A percentile compares a stretch with the other conserved stretches of the same genome.
Evolutionary conservation across 768 basidiomycete species (phyloP).

Genomic region (Tremella mesenterica): DNA sequence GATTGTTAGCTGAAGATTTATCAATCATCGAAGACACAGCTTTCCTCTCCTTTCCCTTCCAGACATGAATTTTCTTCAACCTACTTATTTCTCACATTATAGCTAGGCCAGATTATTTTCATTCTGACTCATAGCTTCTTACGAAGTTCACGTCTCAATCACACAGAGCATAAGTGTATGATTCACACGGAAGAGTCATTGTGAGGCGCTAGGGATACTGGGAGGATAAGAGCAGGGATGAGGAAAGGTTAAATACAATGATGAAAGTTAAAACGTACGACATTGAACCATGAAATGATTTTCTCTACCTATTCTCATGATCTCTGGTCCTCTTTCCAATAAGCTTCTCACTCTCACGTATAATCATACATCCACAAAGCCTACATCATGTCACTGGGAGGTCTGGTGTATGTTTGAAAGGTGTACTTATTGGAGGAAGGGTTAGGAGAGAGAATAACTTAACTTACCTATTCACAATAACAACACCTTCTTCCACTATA

Average conservation of each 20-base stretch:
- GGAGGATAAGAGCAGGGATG: not conserved
- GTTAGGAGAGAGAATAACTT: too few relatives aligned
- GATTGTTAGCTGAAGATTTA: too few relatives aligned
- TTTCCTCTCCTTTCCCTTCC: too few relatives aligned
- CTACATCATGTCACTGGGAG: too few relatives aligned
- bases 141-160: not conserved
- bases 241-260: not conserved
- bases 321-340: too few relatives aligned
- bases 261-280: slow-evolving; percentile 53
- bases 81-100: not conserved
- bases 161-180: not conserved
- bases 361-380: too few relatives aligned
- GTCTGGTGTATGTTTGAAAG: slow-evolving; percentile 9
- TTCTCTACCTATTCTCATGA: slow-evolving; percentile 86
- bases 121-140: not conserved
- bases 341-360: too few relatives aligned
- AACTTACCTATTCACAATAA: slow-evolving; percentile 76
- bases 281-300: slow-evolving; percentile 92
- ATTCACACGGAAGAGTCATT: not conserved
- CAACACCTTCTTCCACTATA: slow-evolving; percentile 82
- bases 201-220: not conserved
- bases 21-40: too few relatives aligned
- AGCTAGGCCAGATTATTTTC: slow-evolving; percentile 1
- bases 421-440: slow-evolving; percentile 13
- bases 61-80: not conserved